Conservation (phyloP, 1,284 basidiomycete species). For the Austroboletus niveus region DNA sequence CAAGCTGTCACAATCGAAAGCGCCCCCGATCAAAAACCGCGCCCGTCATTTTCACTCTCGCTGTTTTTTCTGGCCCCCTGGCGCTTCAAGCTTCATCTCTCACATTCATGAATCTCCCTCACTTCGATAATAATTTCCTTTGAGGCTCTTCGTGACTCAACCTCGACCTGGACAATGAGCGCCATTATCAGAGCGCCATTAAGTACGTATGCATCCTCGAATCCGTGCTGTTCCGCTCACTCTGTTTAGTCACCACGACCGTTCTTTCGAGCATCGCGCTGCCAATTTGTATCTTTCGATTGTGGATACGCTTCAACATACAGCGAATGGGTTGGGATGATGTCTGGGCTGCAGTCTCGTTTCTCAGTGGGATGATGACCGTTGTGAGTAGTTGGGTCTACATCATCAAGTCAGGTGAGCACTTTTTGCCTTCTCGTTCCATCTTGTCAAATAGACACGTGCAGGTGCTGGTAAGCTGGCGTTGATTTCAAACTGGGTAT, state of each 20-base stretch:
- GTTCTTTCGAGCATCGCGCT: conserved; percentile 10
- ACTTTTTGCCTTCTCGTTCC: neutral
- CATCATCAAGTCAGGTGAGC: conserved; percentile 1
- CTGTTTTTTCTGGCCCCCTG: too few species aligned
- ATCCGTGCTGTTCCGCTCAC: neutral
- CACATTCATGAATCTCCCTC: neutral
- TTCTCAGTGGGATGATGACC: conserved; percentile 6
- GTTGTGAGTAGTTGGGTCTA: conserved; percentile 4
- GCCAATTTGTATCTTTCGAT: conserved; percentile 13
- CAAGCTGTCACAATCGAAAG: too few species aligned
- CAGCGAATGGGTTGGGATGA: conserved; percentile 24
- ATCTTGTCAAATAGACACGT: too few species aligned
- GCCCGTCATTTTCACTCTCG: too few species aligned
- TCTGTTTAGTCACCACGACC: conserved; percentile 6
- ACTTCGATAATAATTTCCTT: neutral
- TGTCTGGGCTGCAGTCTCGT: conserved; percentile 15
- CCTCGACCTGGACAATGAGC: conserved; percentile 6
- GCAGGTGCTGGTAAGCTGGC: neutral
- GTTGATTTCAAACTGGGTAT: conserved; percentile 2
- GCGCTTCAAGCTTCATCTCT: neutral
- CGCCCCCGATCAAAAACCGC: too few species aligned
- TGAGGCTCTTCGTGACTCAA: neutral
- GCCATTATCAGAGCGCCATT: neutral
- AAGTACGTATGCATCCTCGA: neutral
- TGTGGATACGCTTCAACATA: conserved; percentile 21